Base-by-base conservation (phyloP, 140 eudicot genomes). In the Ambrosia hybrid region DNA sequence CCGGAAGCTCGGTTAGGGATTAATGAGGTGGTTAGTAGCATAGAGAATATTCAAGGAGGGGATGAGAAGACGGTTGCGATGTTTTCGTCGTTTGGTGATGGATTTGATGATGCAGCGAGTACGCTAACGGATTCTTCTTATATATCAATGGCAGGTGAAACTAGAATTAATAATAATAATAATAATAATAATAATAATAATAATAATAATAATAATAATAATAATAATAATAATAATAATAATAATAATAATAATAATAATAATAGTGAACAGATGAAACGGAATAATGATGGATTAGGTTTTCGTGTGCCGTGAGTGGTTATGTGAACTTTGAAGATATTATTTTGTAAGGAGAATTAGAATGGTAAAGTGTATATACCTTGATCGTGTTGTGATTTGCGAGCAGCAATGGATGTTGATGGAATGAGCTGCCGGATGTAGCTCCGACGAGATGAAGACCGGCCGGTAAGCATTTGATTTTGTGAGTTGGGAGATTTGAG, bases 1-100 rank as follows among this genome's bases (percentile, higher is more conserved):
- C 92, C 89, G 0, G 78, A 49, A 10, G 73, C 76, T 51, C 80
- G 98, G 38, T 72, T 83, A 36, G 90, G 83, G 38, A 72, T 93
- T n/a, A 71, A 26, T 26, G 86, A 87, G 60, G 85, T 81, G 10
- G 75, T 86, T 64, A 85, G 83, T 60, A 60, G 71, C 43, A 77
- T 92, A 59, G 92, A 92, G 39, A 81, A 43, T 34, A 56, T 92
- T 65, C 74, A 76, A 67, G 75, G 79, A 0, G 79, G 75, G 0
- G 83, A 79, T 4, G 83, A 79, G 57, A 66, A 68, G 11, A 58
- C 68, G 78, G 73, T 72, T 56, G 62, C 70, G 15, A 64, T 56
- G 63, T 57, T 53, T 38, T 43, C 82, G 17, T 72, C 82, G 13
- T 57, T 65, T 57, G 83, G 52, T 3, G 67, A 62, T 48, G 66